Base-by-base conservation (phyloP, 441 rosid species). In the Gossypium davidsonii region DNA sequence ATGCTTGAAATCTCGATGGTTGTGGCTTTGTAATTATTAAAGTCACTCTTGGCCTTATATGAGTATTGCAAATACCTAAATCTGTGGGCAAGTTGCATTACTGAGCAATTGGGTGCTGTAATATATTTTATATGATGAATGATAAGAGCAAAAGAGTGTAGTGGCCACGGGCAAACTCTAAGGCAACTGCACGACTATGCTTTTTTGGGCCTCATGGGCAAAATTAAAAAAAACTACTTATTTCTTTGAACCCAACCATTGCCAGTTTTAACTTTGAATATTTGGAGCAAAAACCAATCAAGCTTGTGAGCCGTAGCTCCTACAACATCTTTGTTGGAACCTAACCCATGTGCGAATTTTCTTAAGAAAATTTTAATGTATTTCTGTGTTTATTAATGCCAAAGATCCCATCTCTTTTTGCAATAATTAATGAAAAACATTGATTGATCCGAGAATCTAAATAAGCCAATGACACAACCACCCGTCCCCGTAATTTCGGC, bases 401-500 rank as follows among this genome's bases (percentile, higher is more conserved):
- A 55, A 6, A 10, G 48, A 12, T 71, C 66, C 28, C 39, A 58
- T 39, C 18, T 60, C 58, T 6, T 39, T 26, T 6, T 26, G 73
- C 73, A 68, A 79, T 72, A 21, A 67, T 73, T 58, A 20, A 52
- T 10, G 28, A 18, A 63, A 62, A 9, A 34, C 15, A 25, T 23
- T 58, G 37, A 58, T n/a, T 4, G 53, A 17, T 70, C 3, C 23
- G 2, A 73, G 73, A 74, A 75, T 77, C 78, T 60, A 12, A 6
- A 53, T 14, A 67, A 20, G 78, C 74, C 72, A 14, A 74, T 25
- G 63, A 58, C n/a, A 46, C 69, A 42, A n/a, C 9, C 60, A 4
- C 8, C 69, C 17, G 42, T 44, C 17, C 55, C 85, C 83, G 81
- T 70, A 72, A 82, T 79, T 77, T 77, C 68, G 67, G 81, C 75